Evolutionary conservation across 106 monocot genomes (phyloP), one percentile per base, ranked within the genome.

Genomic region (Dendrobium nobile): DNA sequence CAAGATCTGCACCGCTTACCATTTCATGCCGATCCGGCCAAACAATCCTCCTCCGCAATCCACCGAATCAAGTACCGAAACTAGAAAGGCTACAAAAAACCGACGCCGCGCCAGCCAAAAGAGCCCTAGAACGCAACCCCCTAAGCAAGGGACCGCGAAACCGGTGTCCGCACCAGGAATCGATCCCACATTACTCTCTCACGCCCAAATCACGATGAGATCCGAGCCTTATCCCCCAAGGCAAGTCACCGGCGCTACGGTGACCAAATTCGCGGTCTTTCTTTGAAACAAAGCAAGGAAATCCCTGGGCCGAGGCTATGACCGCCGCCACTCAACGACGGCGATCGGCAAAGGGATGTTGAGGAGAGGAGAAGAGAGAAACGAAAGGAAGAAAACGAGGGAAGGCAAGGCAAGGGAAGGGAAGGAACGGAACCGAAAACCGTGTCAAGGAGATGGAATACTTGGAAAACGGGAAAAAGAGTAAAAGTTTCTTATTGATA

Each of bases 381-480:
- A 41, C 20, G 43, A 44, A 6, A 20, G 4, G 43, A 41, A 44
- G 43, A 74, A 74, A 74, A 74, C 74, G 74, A 74, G 74, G 74
- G 76, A 76, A 31, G 43, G 74, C 28, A 72, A 33, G 72, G 27
- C 28, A 42, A 51, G 33, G 33, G 4, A 42, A 51, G 33, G 33
- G 4, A 37, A 37, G 72, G 72, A 72, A 74, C 74, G 74, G 74
- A 74, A 44, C 43, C 74, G 42, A 44, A 74, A 44, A 74, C 43
- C 74, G 74, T 74, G 74, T 2, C 41, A 28, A 43, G 43, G 74
- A 17, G 42, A 74, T 41, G 74, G 74, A 19, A 44, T 44, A 16
- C 74, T 74, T 44, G 74, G 74, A 74, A 74, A 74, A 74, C 74
- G 20, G 43, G 74, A 74, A 74, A 74, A 74, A 74, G 43, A 43